Base-by-base conservation (phyloP, 306 rosid genomes). In the Aeschynomene evenia region DNA sequence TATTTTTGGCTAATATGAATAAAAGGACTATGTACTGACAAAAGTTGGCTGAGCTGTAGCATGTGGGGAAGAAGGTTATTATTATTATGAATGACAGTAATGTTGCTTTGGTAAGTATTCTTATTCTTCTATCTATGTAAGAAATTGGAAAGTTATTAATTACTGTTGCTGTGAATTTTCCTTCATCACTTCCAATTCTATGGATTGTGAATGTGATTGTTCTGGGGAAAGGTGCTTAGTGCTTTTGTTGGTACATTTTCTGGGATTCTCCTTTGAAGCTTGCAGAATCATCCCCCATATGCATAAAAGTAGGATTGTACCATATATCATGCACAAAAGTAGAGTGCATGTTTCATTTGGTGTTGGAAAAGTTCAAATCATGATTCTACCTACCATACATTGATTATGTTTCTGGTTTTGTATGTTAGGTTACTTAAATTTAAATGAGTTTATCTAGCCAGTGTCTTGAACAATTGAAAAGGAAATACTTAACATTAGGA, bases 11-110 rank as follows among this genome's bases (percentile, higher is more conserved):
- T 4, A 54, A 26, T 1, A 51, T 21, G 21, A 51, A 54, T 24
- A 28, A n/a, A 26, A 52, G 19, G 19, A 33, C 20, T 11, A 20
- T 36, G 71, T 46, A 71, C 7, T 21, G 19, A 22, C 19, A 51
- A 49, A 51, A 76, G 63, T 68, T 51, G 64, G 69, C 16, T 1
- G 75, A 84, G 86, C 70, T 81, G 82, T 81, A 70, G 3, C 46
- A 21, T 28, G 36, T 20, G 18, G 69, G 64, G 36, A 42, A 55
- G 59, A 40, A 24, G 2, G 43, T 9, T 9, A 6, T 13, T 45
- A 45, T 43, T 1, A 46, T 16, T 8, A 36, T 26, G 65, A 50
- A 50, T 4, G 16, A 56, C 10, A 11, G 23, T 3, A 5, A 6
- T 14, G 19, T 45, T 45, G 7, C 15, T 15, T 45, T 45, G 51